Conservation (phyloP, 805 yeast species). For the Candida taoyuanica region DNA sequence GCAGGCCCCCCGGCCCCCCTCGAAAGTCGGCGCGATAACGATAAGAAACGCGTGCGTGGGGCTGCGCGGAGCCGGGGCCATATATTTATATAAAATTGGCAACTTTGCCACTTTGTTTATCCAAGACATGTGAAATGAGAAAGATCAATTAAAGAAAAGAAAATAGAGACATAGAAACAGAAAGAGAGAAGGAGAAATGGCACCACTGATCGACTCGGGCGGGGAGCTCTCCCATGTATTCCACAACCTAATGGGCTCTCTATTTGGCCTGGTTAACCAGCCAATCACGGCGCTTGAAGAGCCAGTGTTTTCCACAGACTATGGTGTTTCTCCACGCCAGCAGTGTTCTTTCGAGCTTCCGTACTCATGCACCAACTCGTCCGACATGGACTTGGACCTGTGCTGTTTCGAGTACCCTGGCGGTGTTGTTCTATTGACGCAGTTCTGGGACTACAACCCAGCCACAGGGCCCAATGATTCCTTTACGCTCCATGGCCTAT, state of each 20-base stretch:
- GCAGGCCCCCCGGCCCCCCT: neutral
- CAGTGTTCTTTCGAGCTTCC: slow-evolving; percentile 57
- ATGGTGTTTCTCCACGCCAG: slow-evolving; percentile 1
- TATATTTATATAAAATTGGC: neutral
- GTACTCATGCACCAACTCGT: slow-evolving; percentile 51
- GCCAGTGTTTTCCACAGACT: neutral
- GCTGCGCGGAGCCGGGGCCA: neutral
- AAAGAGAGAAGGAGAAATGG: neutral
- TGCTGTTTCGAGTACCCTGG: slow-evolving; percentile 89
- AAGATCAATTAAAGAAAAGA: neutral
- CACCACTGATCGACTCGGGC: neutral
- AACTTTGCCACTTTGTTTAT: neutral
- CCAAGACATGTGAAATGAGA: neutral
- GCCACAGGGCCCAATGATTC: slow-evolving; percentile 64
- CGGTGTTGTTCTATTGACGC: slow-evolving; percentile 81
- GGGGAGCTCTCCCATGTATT: neutral
- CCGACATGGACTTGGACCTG: slow-evolving; percentile 45
- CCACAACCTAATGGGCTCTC: neutral
- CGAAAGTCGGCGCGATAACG: neutral
- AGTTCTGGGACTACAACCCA: slow-evolving; percentile 87
- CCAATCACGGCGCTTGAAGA: neutral
- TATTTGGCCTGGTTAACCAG: too few relatives aligned
- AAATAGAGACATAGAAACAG: neutral
- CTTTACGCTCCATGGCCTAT: slow-evolving; percentile 80
- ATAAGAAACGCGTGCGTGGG: neutral